Evolutionary conservation across 768 basidiomycete species (phyloP), one percentile per base, ranked within the genome.

Genomic region (Termitomyces sp.): DNA sequence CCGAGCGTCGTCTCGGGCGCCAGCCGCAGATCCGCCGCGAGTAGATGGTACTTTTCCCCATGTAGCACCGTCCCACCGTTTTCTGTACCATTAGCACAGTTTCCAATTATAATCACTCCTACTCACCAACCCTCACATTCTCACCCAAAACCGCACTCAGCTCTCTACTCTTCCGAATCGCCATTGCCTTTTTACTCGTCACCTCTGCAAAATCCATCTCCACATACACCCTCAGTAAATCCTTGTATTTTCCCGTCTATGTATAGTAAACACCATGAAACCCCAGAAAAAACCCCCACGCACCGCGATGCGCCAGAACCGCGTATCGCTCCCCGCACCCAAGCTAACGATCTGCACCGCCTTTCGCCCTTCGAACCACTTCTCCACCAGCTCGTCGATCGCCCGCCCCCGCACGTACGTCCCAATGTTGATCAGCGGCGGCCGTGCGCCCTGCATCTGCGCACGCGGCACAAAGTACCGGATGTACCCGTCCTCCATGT

Each of bases 371-470:
- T 69, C 67, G 1, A 93, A 63, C 81, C 90, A 94, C 46, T 76
- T 71, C 29, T 83, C 72, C 0, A 95, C 84, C 13, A 96, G 81
- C 39, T 72, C 71, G 64, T 97, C 97, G 37, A 98, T 83, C 6
- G 85, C 91, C 55, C 80, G 76, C 0, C 90, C 85, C 57, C 96
- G 83, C 57, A 96, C 84, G 64, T 89, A 91, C 1, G 97, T 99
- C 18, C 97, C 97, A 43, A 96, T 78, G 69, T 98, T 98, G 77
- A 98, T 98, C 64, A 98, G 72, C 0, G 95, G 96, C 1, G 94
- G 87, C 1, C 88, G 79, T 2, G 81, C 78, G 53, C 81, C 79
- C 43, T 76, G 74, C 27, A 85, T 72, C 64, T 86, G 84, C 2
- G 87, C 77, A 13, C 87, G 81, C 36, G 86, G 83, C 49, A 94